Conservation (phyloP, 352 stramenopile species). For the Phytophthora boehmeriae region DNA sequence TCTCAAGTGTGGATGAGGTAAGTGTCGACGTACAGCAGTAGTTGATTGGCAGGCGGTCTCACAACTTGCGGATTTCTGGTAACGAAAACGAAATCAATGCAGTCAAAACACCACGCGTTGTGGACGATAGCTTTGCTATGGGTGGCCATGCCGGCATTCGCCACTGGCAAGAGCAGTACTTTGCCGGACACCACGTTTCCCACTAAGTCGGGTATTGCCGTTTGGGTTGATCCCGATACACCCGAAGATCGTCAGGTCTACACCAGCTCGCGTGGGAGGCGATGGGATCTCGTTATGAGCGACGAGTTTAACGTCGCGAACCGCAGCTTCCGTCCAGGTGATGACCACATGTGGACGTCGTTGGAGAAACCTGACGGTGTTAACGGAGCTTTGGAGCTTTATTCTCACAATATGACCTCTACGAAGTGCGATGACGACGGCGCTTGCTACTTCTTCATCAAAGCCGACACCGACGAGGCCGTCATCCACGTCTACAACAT, state of each 20-base stretch:
- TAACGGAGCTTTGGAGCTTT: background rate
- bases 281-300: conserved; percentile 89
- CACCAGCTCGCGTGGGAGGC: conserved; percentile 46
- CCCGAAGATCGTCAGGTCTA: conserved; percentile 37
- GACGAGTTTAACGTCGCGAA: conserved; percentile 94
- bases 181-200: background rate
- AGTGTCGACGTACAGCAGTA: too few relatives aligned
- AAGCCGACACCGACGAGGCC: conserved; percentile 36
- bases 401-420: conserved; percentile 46
- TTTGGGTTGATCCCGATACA: background rate
- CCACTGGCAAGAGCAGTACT: background rate
- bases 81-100: too few relatives aligned
- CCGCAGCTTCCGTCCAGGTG: conserved; percentile 89
- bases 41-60: too few relatives aligned
- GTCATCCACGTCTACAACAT: conserved; percentile 44
- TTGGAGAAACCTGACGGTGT: background rate
- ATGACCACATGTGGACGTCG: conserved; percentile 93
- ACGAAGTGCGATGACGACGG: conserved; percentile 44
- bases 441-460: conserved; percentile 54
- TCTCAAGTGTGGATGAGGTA: too few relatives aligned
- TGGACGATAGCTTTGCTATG: background rate
- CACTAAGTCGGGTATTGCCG: background rate
- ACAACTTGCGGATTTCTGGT: too few relatives aligned
- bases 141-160: background rate
- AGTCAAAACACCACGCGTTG: background rate